Conservation (phyloP, 805 yeast species). For the Groenewaldozyma salmanticensis region DNA sequence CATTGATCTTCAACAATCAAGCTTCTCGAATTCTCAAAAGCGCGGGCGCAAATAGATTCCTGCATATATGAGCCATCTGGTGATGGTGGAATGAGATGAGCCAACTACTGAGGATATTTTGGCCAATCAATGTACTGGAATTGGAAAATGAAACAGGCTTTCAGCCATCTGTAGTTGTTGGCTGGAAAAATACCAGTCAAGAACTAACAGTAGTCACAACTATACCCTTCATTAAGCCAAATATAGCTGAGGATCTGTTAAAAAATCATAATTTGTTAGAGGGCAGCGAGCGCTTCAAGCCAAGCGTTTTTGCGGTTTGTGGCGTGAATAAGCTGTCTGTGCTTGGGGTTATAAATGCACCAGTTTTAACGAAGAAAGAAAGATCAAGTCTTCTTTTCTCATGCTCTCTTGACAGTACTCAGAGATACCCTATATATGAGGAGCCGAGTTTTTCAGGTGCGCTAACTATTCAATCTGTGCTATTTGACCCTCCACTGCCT, state of each 20-base stretch:
- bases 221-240: slow-evolving; percentile 16
- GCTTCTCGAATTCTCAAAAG: too few species aligned
- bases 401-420: slow-evolving; percentile 6
- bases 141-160: slow-evolving; percentile 8
- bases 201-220: slow-evolving; percentile 21
- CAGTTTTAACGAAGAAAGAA: too few species aligned
- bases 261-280: slow-evolving; percentile 12
- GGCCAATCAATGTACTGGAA: slow-evolving; percentile 27
- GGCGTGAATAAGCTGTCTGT: slow-evolving; percentile 16
- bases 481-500: slow-evolving; percentile 66
- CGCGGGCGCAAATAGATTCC: too few species aligned
- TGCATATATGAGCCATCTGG: too few species aligned
- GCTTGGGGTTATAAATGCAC: slow-evolving; percentile 12
- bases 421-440: slow-evolving; percentile 8
- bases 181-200: slow-evolving; percentile 17
- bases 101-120: slow-evolving; percentile 20
- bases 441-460: too few species aligned
- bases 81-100: too few species aligned
- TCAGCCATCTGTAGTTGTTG: slow-evolving; percentile 16
- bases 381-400: slow-evolving; percentile 1
- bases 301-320: slow-evolving; percentile 12
- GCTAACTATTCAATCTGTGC: slow-evolving; percentile 27
- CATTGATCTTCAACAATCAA: too few species aligned
- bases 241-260: slow-evolving; percentile 11
- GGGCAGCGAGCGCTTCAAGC: slow-evolving; percentile 10